Percentiles rank a stretch among this genome's conserved stretches.
These are phyloP conservation scores for Fusarium sp. DNA, from an alignment of 2,329 filamentous ascomycete species.

Conservation along the genomic window DNA sequence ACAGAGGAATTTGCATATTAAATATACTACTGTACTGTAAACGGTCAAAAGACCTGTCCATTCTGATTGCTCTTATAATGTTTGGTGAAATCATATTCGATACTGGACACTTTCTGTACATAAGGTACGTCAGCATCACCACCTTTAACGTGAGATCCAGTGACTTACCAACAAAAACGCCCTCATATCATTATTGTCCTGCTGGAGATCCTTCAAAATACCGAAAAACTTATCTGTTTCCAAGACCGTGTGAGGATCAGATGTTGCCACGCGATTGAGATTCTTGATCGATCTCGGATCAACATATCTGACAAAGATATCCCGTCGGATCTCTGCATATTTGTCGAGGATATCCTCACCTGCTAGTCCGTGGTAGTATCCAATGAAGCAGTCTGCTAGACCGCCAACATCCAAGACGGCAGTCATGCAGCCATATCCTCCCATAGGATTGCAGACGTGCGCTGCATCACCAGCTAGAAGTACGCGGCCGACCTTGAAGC, in stretches of 20 bases:
- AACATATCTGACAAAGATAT: background rate
- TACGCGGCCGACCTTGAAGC: background rate
- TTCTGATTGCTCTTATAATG: background rate
- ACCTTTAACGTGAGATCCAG: fast-evolving
- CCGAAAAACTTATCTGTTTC: background rate
- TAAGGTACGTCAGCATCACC: background rate
- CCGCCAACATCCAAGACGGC: background rate
- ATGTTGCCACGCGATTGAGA: background rate
- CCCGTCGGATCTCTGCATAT: background rate
- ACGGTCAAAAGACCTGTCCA: fast-evolving
- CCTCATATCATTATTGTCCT: background rate
- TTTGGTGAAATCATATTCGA: background rate
- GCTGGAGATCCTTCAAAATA: background rate
- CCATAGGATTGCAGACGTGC: constrained; percentile 4
- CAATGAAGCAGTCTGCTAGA: background rate
- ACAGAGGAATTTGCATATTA: fast-evolving
- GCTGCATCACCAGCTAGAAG: background rate
- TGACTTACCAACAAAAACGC: background rate
- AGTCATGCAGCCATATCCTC: constrained; percentile 2
- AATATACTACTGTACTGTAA: fast-evolving
- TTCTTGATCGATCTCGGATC: constrained; percentile 6
- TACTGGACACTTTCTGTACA: background rate
- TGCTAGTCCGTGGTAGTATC: background rate
- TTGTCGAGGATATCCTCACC: background rate
- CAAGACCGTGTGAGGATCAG: background rate